Conservation (phyloP, 2,329 filamentous ascomycete genomes). For the Colletotrichum truncatum region DNA sequence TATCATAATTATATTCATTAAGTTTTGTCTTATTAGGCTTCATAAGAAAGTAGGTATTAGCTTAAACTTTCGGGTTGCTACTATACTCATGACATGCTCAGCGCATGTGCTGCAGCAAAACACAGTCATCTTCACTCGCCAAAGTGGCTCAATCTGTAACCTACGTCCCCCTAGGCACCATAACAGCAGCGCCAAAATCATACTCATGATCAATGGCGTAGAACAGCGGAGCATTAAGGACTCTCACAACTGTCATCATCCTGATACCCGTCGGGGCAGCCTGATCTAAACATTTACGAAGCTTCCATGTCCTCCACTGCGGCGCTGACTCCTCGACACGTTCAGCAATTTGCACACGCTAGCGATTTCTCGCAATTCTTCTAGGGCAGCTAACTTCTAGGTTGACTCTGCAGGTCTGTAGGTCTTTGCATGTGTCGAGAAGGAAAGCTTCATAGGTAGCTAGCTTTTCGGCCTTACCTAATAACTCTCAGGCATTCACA, state of each 20-base stretch:
- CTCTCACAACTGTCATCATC: not conserved
- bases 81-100: too few species aligned
- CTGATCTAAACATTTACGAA: not conserved
- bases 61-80: too few species aligned
- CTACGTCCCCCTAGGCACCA: too few species aligned
- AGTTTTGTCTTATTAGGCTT: too few species aligned
- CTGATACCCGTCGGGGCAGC: not conserved
- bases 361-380: not conserved
- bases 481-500: not conserved
- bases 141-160: too few species aligned
- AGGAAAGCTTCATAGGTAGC: not conserved
- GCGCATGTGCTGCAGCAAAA: too few species aligned
- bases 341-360: not conserved
- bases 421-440: not conserved
- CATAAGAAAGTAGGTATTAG: too few species aligned
- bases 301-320: not conserved
- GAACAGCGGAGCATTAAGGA: too few species aligned
- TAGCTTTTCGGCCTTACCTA: not conserved
- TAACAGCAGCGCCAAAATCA: too few species aligned
- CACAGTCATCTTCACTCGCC: too few species aligned
- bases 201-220: too few species aligned
- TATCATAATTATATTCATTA: too few species aligned
- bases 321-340: not conserved
- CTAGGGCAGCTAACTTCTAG: not conserved
- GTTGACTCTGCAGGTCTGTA: not conserved